Percentiles rank a stretch among this genome's conserved stretches.
phyloP scores from a whole-genome alignment of 2,329 filamentous ascomycete genomes.

The Plenodomus biglobosus region DNA sequence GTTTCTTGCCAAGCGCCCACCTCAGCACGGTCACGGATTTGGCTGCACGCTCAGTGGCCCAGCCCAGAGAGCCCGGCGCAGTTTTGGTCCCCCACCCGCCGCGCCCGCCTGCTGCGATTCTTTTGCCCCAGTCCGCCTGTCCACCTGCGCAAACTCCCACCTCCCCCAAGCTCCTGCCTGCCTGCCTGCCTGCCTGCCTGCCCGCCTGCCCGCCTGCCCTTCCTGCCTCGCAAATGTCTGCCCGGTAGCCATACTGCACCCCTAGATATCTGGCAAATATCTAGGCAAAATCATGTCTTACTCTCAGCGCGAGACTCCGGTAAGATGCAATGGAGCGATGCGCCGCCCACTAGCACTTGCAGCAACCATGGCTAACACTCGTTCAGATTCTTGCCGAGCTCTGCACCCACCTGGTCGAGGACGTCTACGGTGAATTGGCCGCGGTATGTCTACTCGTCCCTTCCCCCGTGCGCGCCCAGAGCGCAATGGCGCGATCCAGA shows the following conservation, averaged over 20 bases:
- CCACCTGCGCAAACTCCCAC: too few relatives aligned
- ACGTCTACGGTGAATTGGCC: slow-evolving; percentile 87
- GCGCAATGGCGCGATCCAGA: too few relatives aligned
- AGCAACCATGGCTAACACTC: slow-evolving; percentile 45
- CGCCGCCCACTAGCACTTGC: slow-evolving; percentile 7
- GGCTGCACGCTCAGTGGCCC: slow-evolving; percentile 12
- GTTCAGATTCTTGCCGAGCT: slow-evolving; percentile 80
- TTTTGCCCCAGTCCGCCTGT: neutral
- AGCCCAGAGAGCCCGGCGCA: neutral
- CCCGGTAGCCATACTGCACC: slow-evolving; percentile 28
- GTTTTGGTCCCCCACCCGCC: slow-evolving; percentile 13
- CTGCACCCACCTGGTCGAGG: slow-evolving; percentile 83
- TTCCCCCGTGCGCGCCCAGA: neutral
- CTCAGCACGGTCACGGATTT: slow-evolving; percentile 6
- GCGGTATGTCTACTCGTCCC: slow-evolving; percentile 60
- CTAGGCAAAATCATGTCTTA: slow-evolving; percentile 39
- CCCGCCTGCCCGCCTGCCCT: neutral
- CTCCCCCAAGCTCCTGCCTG: neutral
- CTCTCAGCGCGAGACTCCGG: slow-evolving; percentile 42
- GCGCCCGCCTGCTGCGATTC: slow-evolving; percentile 4
- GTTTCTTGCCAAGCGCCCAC: slow-evolving; percentile 8
- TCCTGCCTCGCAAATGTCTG: slow-evolving; percentile 30
- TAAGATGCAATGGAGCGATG: slow-evolving; percentile 22
- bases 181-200: neutral
- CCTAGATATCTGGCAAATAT: slow-evolving; percentile 44